These are phyloP conservation scores for Strobilomyces echinocephalus DNA, from an alignment of 768 basidiomycete genomes.

Conservation along the genomic window DNA sequence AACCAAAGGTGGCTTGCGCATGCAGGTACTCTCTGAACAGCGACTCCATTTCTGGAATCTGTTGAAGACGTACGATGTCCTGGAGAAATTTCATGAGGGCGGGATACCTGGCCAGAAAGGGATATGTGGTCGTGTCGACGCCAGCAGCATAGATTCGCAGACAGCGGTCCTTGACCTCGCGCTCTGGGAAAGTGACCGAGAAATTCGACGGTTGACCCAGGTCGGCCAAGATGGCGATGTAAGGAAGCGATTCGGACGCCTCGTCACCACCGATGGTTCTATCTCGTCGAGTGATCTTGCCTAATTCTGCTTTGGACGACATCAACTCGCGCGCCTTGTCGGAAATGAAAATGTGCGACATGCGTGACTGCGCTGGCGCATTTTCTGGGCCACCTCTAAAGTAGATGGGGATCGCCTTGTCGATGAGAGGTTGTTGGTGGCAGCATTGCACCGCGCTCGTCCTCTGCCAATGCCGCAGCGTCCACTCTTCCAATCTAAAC, in stretches of 20 bases:
- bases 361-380: background rate
- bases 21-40: background rate
- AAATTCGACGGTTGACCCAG: background rate
- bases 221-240: constrained; percentile 13
- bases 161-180: background rate
- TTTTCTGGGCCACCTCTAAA: background rate
- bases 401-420: background rate
- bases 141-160: constrained; percentile 7
- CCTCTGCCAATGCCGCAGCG: constrained; percentile 10
- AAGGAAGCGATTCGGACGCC: background rate
- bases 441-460: constrained; percentile 18
- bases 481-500: constrained; percentile 2
- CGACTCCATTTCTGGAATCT: background rate
- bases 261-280: background rate
- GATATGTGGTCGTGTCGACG: background rate
- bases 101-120: constrained; percentile 3
- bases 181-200: constrained; percentile 1
- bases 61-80: background rate
- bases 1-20: constrained; percentile 3
- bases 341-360: constrained; percentile 19
- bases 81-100: background rate
- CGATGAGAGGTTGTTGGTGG: constrained; percentile 6
- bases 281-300: background rate
- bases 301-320: background rate
- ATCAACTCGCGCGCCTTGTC: constrained; percentile 4